These are phyloP conservation scores for Neckera pumila DNA, from an alignment of 225 moss, liverwort and hornwort genomes.

Conservation along the genomic window DNA sequence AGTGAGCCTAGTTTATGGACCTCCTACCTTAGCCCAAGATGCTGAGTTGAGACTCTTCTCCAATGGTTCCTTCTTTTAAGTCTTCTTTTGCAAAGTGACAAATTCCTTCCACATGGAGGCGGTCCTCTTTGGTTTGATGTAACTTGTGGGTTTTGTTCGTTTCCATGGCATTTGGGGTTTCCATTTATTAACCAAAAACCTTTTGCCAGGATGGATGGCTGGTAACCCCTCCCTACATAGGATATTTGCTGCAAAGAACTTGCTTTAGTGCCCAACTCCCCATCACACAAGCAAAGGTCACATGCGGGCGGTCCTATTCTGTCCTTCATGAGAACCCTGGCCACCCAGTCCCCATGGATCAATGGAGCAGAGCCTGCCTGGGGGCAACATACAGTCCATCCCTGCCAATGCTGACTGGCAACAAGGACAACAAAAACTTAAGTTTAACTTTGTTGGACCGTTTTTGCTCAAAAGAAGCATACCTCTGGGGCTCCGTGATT, in stretches of 20 bases:
- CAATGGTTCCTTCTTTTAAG: too few species aligned
- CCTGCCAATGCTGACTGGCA: too few species aligned
- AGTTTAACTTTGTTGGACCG: too few species aligned
- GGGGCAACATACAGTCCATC: too few species aligned
- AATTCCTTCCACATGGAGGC: background rate
- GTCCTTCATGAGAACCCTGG: background rate
- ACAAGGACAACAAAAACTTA: too few species aligned
- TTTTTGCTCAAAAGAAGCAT: too few species aligned
- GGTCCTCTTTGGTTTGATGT: background rate
- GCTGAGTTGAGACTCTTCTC: background rate
- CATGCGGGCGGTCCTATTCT: background rate
- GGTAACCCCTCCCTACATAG: background rate
- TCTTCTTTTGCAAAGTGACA: background rate
- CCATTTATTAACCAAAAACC: fast-evolving
- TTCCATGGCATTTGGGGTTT: background rate
- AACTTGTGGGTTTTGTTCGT: background rate
- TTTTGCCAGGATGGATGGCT: background rate
- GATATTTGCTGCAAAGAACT: background rate
- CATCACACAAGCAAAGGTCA: background rate
- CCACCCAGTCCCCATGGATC: too few species aligned
- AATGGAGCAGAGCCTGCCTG: too few species aligned
- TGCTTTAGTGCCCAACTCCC: background rate
- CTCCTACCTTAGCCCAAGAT: background rate
- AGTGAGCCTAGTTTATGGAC: too few species aligned
- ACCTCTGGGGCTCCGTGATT: too few species aligned